Evolutionary conservation across 148 eudicot genomes (phyloP), one percentile per base, ranked within the genome.

Genomic region (Cornus suecica): DNA sequence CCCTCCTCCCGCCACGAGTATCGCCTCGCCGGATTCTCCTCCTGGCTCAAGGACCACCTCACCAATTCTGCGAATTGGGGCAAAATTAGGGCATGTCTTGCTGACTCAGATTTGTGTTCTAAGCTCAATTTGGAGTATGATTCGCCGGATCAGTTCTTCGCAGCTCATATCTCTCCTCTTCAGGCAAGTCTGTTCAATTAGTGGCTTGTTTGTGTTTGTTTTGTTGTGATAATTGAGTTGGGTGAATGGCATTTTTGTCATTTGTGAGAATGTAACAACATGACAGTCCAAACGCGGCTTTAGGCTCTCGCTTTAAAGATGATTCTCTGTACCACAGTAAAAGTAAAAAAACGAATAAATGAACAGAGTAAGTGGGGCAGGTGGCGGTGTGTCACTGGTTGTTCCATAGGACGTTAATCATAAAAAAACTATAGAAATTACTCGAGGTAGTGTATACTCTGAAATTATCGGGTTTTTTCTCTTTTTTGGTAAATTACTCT

Each of bases 161-260:
- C 86, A 37, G 82, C 97, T 79, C 90, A 86, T 84, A 81, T 90
- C 4, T 84, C 91, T 22, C 97, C 97, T 58, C 82, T 92, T 64
- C 86, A 92, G 97, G 97, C 88, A 70, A 18, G 56, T 15, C 24
- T 45, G 27, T 73, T 2, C 26, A 29, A 6, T 73, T 72, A 31
- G 23, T 58, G 22, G 16, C 34, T 51, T 58, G 62, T 58, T 58
- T 58, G 62, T 58, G 62, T 58, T 58, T 58, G 62, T 58, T 58
- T 22, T 18, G 8, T 22, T 58, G 24, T 7, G n/a, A 58, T 58
- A 58, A 48, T 6, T 20, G 42, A 2, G 62, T n/a, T 58, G 18
- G 13, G 4, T 48, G 20, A 48, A 48, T 48, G 54, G 24, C 62
- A 58, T 22, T 56, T 56, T 20, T 58, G 8, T 58, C 24, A 58